Evolutionary conservation across 1,284 basidiomycete species (phyloP), one percentile per base, ranked within the genome.

Genomic region (Austroboletus rostrupii): DNA sequence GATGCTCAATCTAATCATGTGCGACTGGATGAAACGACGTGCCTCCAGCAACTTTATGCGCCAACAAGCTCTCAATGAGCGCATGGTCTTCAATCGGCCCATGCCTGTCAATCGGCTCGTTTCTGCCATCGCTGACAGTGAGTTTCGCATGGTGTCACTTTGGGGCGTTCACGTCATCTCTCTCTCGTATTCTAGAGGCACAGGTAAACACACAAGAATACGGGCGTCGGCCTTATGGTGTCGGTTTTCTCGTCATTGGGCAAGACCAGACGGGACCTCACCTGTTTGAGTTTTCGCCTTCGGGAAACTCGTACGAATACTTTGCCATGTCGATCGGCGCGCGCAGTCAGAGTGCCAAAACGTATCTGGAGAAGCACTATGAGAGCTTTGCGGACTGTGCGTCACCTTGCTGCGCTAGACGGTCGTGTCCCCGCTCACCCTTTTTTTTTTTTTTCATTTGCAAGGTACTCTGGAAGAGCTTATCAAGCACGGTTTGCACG

Each of bases 131-230:
- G 94, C 97, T 26, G 95, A 99, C 67, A 96, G 97, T 92, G 56
- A 58, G 86, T 79, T 3, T 5, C 16, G 6, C 16, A n/a, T 26
- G 10, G 4, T 21, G 4, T 35, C 41, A 8, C 36, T 21, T 16
- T 45, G 32, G 11, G 37, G 17, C 45, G n/a, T 39, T 32, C 20
- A 42, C 19, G 47, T 49, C 40, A 52, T 41, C 52, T 33, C 23
- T 26, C 23, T 4, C 23, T 0, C 23, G 7, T 7, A 57, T 19
- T 9, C 12, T 68, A 95, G 93, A 95, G 83, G 97, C 97, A 0
- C 97, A 99, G 73, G 89, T 94, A 47, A 99, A 99, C 73, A 99
- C 97, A 1, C 97, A 99, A 74, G 91, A 97, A 70, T 99, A 99
- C 68, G 97, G 97, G 53, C 84, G 92, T 60, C 81, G 97, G 53